Conservation (phyloP, 2,329 filamentous ascomycete genomes). For the Orbilia quercus region DNA sequence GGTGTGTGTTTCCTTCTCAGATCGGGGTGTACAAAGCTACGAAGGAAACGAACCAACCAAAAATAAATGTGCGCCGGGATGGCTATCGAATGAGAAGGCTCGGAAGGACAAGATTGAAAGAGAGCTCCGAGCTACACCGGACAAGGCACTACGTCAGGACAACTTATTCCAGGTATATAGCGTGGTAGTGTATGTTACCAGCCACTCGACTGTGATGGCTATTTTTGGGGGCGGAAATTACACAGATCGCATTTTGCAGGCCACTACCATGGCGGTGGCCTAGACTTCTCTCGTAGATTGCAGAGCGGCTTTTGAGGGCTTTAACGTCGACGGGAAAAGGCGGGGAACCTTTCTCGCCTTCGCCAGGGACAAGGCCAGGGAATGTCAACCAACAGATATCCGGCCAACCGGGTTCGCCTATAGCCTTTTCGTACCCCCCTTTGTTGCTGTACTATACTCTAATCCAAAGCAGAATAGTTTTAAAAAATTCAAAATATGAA, state of each 20-base stretch:
- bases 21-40: neutral
- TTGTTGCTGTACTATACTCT: neutral
- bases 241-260: too few species aligned
- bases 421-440: neutral
- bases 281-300: too few species aligned
- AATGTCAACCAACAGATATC: constrained; percentile 24
- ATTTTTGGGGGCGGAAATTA: neutral
- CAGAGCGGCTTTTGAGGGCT: neutral
- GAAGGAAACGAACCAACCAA: neutral
- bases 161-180: neutral
- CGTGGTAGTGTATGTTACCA: constrained; percentile 1
- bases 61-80: neutral
- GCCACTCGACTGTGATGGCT: constrained; percentile 1
- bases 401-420: constrained; percentile 39
- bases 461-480: too few species aligned
- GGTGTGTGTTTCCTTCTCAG: neutral
- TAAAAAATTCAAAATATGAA: too few species aligned
- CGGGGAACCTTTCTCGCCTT: constrained; percentile 16
- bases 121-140: constrained; percentile 8
- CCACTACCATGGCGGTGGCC: constrained; percentile 2
- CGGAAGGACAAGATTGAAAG: neutral
- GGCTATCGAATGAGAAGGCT: constrained; percentile 15
- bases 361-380: constrained; percentile 20
- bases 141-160: neutral
- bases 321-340: constrained; percentile 26